These are phyloP conservation scores for Lobosporangium transversale DNA, from an alignment of 192 early-diverging fungal species.

Conservation along the genomic window DNA sequence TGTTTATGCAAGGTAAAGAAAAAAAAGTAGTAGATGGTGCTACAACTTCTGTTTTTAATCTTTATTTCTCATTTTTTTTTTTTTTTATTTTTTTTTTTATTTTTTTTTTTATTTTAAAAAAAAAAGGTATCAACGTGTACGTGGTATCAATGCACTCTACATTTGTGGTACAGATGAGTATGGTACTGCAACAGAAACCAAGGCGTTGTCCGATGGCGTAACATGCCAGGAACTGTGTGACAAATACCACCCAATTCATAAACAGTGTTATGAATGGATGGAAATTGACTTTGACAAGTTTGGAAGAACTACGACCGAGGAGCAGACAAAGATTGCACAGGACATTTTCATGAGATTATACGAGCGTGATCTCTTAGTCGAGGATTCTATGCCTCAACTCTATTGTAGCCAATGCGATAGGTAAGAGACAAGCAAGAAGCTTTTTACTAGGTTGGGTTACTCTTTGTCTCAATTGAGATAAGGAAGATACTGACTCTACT, in stretches of 20 bases:
- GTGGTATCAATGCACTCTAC: slow-evolving; percentile 90
- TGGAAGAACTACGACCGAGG: slow-evolving; percentile 90
- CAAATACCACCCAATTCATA: slow-evolving; percentile 93
- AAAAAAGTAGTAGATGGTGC: no score
- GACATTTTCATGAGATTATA: slow-evolving; percentile 84
- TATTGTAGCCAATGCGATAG: slow-evolving; percentile 89
- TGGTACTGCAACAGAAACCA: slow-evolving; percentile 99
- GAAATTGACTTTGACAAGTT: slow-evolving; percentile 93
- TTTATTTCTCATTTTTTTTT: not conserved
- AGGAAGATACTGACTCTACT: no score
- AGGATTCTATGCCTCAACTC: slow-evolving; percentile 86
- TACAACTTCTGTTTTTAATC: no score
- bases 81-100: not conserved
- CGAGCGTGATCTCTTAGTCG: slow-evolving; percentile 74
- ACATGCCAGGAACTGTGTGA: slow-evolving; percentile 94
- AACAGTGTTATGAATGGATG: slow-evolving; percentile 95
- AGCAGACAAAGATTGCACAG: slow-evolving; percentile 95
- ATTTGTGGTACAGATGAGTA: slow-evolving; percentile 99
- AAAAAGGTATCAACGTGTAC: slow-evolving; percentile 83
- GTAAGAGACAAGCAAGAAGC: slow-evolving; percentile 25
- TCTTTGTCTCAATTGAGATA: no score
- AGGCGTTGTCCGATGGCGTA: slow-evolving; percentile 92
- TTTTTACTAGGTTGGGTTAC: not conserved
- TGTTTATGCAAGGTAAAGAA: slow-evolving; percentile 83
- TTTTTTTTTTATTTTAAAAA: not conserved